Base-by-base conservation (phyloP, 495 filamentous ascomycete species). In the Penicillium parvum region DNA sequence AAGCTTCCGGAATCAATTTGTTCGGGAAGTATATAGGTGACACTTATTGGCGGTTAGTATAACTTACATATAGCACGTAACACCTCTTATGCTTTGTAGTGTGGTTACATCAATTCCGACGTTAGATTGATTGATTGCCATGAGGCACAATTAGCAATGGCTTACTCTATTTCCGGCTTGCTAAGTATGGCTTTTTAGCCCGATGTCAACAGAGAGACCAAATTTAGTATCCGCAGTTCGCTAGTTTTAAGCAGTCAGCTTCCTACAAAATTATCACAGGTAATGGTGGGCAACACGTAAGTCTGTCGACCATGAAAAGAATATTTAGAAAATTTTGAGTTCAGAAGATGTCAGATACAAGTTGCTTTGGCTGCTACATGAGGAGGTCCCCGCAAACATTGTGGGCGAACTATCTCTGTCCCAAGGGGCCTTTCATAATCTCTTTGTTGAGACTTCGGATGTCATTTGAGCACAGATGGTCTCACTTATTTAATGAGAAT, bases 131-230 rank as follows among this genome's bases (percentile, higher is more conserved):
- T 25, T 27, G 14, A 11, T 29, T 8, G 15, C 18, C 15, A 15
- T 32, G 11, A 17, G 15, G 14, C 9, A 15, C 16, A 18, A 20
- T 32, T n/a, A 40, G n/a, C 11, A 32, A 1, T 0, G 14, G 29
- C 22, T 41, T 22, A n/a, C 14, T 30, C 10, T 16, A 15, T 38
- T 22, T 29, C 38, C 18, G 12, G 3, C 21, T 37, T 19, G 23
- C 32, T 34, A 25, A 50, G 30, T n/a, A 40, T 37, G 21, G 30
- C 25, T 22, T 22, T 27, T 16, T 4, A 8, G 36, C 27, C 18
- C 12, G 32, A 4, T 39, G 32, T 40, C 28, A 55, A 57, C 53
- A 60, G 50, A 57, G 53, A 53, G 22, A 28, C 27, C 33, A 25
- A 36, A 16, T 54, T 47, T 49, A 49, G 44, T 33, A 36, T 28